Evolutionary conservation across 176 grass and related monocot genomes (phyloP), one percentile per base, ranked within the genome.

Genomic region (Tillandsia fasciculata): DNA sequence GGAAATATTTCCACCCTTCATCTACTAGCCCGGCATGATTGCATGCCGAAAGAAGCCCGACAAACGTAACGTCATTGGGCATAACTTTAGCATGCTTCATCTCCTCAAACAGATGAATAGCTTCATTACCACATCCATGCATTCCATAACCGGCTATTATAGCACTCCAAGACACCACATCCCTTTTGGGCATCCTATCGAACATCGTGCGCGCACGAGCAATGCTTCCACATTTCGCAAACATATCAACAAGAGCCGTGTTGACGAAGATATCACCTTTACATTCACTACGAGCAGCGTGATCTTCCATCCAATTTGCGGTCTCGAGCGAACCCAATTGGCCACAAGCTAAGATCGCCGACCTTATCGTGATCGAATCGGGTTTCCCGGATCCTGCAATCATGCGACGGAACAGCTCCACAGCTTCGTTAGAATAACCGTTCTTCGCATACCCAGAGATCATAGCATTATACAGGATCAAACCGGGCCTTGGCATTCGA

Each of bases 381-480:
- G 86, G 80, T 10, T 17, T 63, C 74, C 78, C 70, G 3, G 52
- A 70, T 57, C 77, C 83, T 2, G 72, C 76, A 52, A 84, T 75
- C 85, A 85, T 91, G 50, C 52, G 64, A 23, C 76, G 81, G 70
- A 85, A 91, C 26, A 91, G 74, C 72, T 87, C 13, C 26, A 91
- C 79, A 0, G 89, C 89, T 72, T 85, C 89, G 12, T 7, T 52
- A 13, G 85, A 70, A 77, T 85, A 58, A 17, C 89, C 79, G 51
- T 85, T 87, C 78, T 91, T 91, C 18, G 88, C 83, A 65, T 87
- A 91, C 49, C 88, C 88, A 13, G 88, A 87, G 58, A 91, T 87
- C 85, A 87, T 91, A 9, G 85, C 85, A 80, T 91, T 91, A 84
- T 79, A 91, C 64, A 91, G 76, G 64, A 91, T 80, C 66, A 91